Conservation (phyloP, 495 filamentous ascomycete genomes). For the Cladorrhinum samala region DNA sequence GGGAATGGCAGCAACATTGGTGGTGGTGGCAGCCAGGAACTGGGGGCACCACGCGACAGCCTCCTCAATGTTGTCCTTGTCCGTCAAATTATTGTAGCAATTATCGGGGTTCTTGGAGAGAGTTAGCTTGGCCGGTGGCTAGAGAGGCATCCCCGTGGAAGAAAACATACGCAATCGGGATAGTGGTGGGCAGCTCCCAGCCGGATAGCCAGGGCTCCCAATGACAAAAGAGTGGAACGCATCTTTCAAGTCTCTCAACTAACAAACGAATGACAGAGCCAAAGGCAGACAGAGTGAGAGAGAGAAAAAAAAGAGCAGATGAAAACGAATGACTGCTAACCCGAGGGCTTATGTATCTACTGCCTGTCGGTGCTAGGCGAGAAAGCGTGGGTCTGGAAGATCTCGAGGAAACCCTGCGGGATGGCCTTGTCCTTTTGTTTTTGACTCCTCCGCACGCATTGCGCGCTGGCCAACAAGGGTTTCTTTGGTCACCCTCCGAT, state of each 20-base stretch:
- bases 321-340: constrained; percentile 14
- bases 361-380: neutral
- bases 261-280: constrained; percentile 7
- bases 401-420: neutral
- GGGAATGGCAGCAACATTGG: constrained; percentile 17
- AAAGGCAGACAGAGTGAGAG: neutral
- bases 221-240: constrained; percentile 15
- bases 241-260: constrained; percentile 6
- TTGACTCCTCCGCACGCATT: no score
- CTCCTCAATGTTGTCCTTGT: constrained; percentile 15
- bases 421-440: no score
- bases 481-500: no score
- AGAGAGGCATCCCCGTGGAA: neutral
- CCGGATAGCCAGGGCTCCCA: constrained; percentile 21
- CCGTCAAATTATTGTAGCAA: constrained; percentile 30
- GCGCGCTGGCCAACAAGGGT: no score
- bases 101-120: constrained; percentile 29
- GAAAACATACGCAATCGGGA: constrained; percentile 27
- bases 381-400: neutral
- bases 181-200: constrained; percentile 21
- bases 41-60: constrained; percentile 21
- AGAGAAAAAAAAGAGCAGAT: constrained; percentile 9
- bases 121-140: constrained; percentile 1
- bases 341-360: constrained; percentile 16
- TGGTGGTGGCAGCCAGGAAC: constrained; percentile 22